Conservation (phyloP, 108 stramenopile genomes). For the Skeletonema marinoi region DNA sequence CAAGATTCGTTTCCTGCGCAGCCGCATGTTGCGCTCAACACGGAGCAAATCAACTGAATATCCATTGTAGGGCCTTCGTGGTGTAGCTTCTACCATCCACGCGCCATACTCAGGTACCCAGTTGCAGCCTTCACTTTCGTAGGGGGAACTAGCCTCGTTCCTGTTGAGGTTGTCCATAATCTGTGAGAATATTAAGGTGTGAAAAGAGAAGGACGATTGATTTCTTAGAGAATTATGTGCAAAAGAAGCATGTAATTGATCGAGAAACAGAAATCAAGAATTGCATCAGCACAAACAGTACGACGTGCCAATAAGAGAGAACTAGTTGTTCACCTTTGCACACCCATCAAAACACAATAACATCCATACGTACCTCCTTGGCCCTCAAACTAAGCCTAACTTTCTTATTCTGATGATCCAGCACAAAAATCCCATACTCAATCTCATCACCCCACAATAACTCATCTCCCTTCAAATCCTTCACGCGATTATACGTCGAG, state of each 20-base stretch:
- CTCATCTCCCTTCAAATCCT: slow-evolving; percentile 92
- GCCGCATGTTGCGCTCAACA: slow-evolving; percentile 98
- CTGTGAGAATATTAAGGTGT: slow-evolving; percentile 36
- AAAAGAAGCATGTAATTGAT: background rate
- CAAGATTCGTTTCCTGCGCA: slow-evolving; percentile 91
- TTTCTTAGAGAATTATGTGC: slow-evolving; percentile 1
- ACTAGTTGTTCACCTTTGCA: background rate
- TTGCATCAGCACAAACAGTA: background rate
- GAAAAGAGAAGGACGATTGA: background rate
- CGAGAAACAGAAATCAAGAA: background rate
- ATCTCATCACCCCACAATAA: slow-evolving; percentile 98
- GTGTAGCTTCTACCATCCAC: slow-evolving; percentile 99
- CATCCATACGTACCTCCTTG: slow-evolving; percentile 70
- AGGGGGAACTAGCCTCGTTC: slow-evolving; percentile 67
- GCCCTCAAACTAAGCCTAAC: slow-evolving; percentile 83
- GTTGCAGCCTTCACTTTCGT: slow-evolving; percentile 83
- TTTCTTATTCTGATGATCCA: slow-evolving; percentile 83
- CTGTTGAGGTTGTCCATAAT: slow-evolving; percentile 90
- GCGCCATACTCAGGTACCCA: slow-evolving; percentile 98
- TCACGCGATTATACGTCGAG: slow-evolving; percentile 93
- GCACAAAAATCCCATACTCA: slow-evolving; percentile 93
- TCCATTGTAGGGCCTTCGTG: slow-evolving; percentile 88
- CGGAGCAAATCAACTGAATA: slow-evolving; percentile 91
- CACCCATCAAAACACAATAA: background rate
- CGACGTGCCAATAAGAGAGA: background rate